A percentile compares a stretch with the other conserved stretches of the same genome.
Evolutionary conservation across 2,329 filamentous ascomycete genomes (phyloP).

Genomic region (Hypoxylon sp.): DNA sequence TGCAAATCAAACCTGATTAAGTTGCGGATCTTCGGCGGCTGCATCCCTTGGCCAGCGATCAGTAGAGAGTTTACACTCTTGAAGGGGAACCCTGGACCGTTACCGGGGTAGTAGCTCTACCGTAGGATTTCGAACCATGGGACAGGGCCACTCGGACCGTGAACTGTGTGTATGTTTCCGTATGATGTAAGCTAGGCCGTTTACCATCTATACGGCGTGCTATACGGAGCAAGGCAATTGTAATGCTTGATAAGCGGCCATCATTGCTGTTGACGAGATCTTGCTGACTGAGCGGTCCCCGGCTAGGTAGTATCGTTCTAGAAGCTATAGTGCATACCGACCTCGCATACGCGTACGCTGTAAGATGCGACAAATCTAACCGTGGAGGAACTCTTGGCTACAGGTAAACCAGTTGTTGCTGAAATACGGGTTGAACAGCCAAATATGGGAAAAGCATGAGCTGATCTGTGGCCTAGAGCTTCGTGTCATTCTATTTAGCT

Average conservation of each 20-base stretch:
- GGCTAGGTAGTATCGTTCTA: slow-evolving; percentile 20
- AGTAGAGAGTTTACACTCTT: slow-evolving; percentile 3
- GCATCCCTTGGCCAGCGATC: slow-evolving; percentile 13
- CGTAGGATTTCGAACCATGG: slow-evolving; percentile 5
- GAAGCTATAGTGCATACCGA: slow-evolving; percentile 6
- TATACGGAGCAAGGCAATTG: background rate
- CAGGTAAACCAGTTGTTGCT: slow-evolving; percentile 12
- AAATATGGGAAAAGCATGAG: slow-evolving; percentile 7
- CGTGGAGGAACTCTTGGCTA: slow-evolving; percentile 3
- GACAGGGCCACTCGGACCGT: slow-evolving; percentile 8
- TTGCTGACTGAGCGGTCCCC: slow-evolving; percentile 8
- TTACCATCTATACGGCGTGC: slow-evolving; percentile 5
- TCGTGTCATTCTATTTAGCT: slow-evolving; percentile 15
- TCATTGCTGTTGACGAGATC: slow-evolving; percentile 4
- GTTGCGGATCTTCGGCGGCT: slow-evolving; percentile 33
- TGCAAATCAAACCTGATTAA: slow-evolving; percentile 25
- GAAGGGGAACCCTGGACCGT: slow-evolving; percentile 1
- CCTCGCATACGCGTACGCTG: slow-evolving; percentile 9
- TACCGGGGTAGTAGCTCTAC: background rate
- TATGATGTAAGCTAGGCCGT: slow-evolving; percentile 24
- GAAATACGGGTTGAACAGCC: slow-evolving; percentile 6
- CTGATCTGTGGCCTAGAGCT: slow-evolving; percentile 26
- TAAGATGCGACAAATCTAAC: background rate
- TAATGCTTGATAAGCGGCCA: slow-evolving; percentile 16
- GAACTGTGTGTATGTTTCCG: slow-evolving; percentile 8